These are phyloP conservation scores for Haematococcus sp. DNA, from an alignment of 139 green algal species.

Conservation along the genomic window DNA sequence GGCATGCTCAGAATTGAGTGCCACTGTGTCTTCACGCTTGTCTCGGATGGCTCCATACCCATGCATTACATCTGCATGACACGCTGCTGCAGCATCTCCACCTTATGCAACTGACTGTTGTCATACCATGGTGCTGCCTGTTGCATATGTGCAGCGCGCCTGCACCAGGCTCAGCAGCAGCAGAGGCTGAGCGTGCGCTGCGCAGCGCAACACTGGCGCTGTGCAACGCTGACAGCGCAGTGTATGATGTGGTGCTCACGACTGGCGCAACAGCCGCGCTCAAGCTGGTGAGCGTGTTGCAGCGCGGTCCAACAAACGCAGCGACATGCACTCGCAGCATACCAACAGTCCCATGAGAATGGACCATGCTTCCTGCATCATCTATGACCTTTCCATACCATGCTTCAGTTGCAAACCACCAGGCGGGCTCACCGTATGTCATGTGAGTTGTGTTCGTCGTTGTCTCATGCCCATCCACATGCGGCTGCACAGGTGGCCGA, in stretches of 20 bases:
- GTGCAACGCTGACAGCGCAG: conserved; percentile 24
- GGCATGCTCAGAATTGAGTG: too few species aligned
- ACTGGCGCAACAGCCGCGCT: conserved; percentile 71
- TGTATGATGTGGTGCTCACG: conserved; percentile 64
- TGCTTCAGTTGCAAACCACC: too few species aligned
- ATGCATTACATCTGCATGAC: too few species aligned
- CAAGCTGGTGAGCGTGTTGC: conserved; percentile 48
- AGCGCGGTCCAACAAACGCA: too few species aligned
- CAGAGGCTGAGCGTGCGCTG: conserved; percentile 12
- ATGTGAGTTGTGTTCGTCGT: conserved; percentile 1
- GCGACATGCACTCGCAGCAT: too few species aligned
- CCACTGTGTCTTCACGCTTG: too few species aligned
- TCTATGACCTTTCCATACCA: too few species aligned
- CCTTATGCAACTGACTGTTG: neutral
- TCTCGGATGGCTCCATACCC: too few species aligned
- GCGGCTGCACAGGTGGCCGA: conserved; percentile 60
- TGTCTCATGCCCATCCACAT: neutral
- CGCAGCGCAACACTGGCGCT: conserved; percentile 31
- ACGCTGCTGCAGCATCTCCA: neutral
- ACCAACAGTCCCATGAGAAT: too few species aligned
- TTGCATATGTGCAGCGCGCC: neutral
- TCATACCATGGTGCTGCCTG: neutral
- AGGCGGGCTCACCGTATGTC: too few species aligned
- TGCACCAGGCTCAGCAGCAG: neutral
- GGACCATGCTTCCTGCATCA: too few species aligned